Evolutionary conservation across 352 stramenopile species (phyloP), one percentile per base, ranked within the genome.

Genomic region (Pythium aristosporum): DNA sequence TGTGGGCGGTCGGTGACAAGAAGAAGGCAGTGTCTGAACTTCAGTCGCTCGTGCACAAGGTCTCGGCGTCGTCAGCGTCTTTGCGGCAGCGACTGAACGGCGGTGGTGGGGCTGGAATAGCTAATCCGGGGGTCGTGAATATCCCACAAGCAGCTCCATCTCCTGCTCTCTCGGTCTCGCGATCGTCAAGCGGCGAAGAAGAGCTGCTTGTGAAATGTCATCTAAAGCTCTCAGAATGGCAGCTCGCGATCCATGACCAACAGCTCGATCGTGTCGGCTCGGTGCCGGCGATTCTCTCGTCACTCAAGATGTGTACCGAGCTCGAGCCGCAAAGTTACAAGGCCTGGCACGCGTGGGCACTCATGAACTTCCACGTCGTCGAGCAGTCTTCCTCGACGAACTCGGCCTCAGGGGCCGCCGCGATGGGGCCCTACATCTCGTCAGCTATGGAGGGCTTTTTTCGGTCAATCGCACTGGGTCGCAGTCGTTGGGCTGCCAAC

Each of bases 361-460:
- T 99, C 15, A 94, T 99, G 62, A 99, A 99, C 80, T 99, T 99
- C 74, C 73, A 83, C 5, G 87, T 98, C 16, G 95, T 97, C 12
- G 85, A 99, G 69, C 85, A 98, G 57, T 89, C 82, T 57, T 85
- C 77, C 10, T 81, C 83, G 16, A 78, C 83, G 1, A 62, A 75
- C 5, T 87, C 89, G 51, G 77, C 85, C 50, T 67, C 82, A 37
- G 75, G 73, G 0, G 44, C 46, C 20, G 81, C 90, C 75, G 32
- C 61, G 72, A 44, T 75, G 62, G 62, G 62, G 42, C 72, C 71
- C 37, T 96, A 97, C 69, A 87, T 98, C 6, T 81, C 98, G 37
- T 86, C 89, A 39, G 97, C 98, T 6, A 97, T 99, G 20, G 85
- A 98, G 66, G 97, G 96, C n/a, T 99, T 99, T 74, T 98, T 99